Base-by-base conservation (phyloP, 1,284 basidiomycete species). In the Cronartium quercuum region DNA sequence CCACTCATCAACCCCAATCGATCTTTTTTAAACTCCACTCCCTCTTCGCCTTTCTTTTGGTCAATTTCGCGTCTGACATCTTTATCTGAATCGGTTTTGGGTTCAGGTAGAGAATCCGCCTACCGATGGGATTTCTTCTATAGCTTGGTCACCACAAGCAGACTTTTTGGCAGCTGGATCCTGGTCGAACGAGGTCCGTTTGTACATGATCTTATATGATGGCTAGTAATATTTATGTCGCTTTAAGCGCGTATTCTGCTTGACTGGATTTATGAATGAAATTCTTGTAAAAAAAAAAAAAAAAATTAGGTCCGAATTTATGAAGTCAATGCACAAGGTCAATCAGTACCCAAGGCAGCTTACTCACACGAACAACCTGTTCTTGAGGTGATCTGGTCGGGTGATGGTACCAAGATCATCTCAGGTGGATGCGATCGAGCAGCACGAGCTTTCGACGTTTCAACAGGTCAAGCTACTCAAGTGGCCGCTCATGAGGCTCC, bases 401-500 rank as follows among this genome's bases (percentile, higher is more conserved):
- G 84, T 89, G 90, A 92, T 77, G 91, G 91, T 40, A 88, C 85
- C 79, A 91, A 91, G 81, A 84, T 93, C 41, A 87, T 94, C 79
- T 92, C 91, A 21, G 89, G 88, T n/a, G 91, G 91, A 51, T 90
- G 89, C 44, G 92, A 95, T 83, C 69, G 77, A 76, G 88, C 88
- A 9, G 91, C 86, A 5, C 86, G 89, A 67, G 88, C 91, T 86
- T 92, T 88, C 82, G 92, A 94, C 80, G 84, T 92, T 55, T 84
- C 85, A 42, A 91, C 90, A 0, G 90, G 89, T 3, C 81, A 82
- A 76, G 71, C 80, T 1, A 77, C 76, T 3, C 88, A 90, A 82
- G 87, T 94, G 38, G 92, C 91, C 1, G 88, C 88, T 77, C 92
- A 95, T 80, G 90, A 92, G 78, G 90, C 87, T 68, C 89, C 92